Percentiles rank a stretch among this genome's conserved stretches.
These are phyloP conservation scores for Inosperma sp. DNA, from an alignment of 768 basidiomycete species.

Conservation along the genomic window DNA sequence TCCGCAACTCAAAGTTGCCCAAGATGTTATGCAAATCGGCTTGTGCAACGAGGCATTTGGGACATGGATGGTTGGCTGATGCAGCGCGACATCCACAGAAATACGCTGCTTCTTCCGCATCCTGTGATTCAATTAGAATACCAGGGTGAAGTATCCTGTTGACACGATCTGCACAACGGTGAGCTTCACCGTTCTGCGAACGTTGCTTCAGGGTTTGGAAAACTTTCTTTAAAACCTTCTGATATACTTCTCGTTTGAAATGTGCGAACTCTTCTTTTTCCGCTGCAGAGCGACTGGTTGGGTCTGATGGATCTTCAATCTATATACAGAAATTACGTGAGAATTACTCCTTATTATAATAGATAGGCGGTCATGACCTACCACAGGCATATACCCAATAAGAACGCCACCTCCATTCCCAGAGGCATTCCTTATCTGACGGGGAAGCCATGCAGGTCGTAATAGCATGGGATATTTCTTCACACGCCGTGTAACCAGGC, in stretches of 20 bases:
- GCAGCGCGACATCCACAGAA: conserved; percentile 24
- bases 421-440: conserved; percentile 27
- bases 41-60: conserved; percentile 26
- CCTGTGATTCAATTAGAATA: conserved; percentile 26
- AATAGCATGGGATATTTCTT: conserved; percentile 28
- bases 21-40: neutral
- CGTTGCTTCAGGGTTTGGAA: conserved; percentile 19
- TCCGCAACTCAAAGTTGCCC: neutral
- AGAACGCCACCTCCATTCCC: conserved; percentile 32
- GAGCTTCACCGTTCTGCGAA: conserved; percentile 22
- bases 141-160: conserved; percentile 25
- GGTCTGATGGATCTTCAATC: conserved; percentile 19
- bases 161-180: neutral
- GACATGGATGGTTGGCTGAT: conserved; percentile 27
- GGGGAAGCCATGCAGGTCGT: conserved; percentile 23
- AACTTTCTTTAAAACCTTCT: conserved; percentile 22
- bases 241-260: conserved; percentile 29
- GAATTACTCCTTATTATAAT: conserved; percentile 16
- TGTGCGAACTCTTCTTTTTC: conserved; percentile 22
- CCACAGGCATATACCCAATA: conserved; percentile 27
- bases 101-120: conserved; percentile 27
- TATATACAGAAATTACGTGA: neutral
- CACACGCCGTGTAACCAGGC: conserved; percentile 14
- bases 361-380: conserved; percentile 10
- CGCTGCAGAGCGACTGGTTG: conserved; percentile 15